These are phyloP conservation scores for Arthrobotrys pseudoclavata DNA, from an alignment of 2,329 filamentous ascomycete genomes.

Conservation along the genomic window DNA sequence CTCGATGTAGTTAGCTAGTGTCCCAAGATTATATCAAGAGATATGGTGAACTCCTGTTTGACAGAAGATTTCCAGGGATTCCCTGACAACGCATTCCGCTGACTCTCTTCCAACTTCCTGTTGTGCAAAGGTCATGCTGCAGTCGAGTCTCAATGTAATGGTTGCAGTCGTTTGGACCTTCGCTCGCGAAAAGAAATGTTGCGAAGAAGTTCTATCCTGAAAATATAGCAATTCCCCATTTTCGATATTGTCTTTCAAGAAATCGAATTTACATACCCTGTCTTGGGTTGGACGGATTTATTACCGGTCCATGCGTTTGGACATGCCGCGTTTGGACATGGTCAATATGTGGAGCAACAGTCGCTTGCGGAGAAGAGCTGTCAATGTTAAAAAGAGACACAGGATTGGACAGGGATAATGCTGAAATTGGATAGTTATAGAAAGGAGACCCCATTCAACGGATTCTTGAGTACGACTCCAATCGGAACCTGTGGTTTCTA, in stretches of 20 bases:
- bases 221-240: neutral
- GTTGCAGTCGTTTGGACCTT: constrained; percentile 6
- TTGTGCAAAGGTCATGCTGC: constrained; percentile 8
- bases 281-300: neutral
- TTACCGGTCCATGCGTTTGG: neutral
- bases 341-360: neutral
- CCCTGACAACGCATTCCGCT: constrained; percentile 2
- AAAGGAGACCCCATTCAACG: neutral
- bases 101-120: neutral
- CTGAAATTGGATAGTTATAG: neutral
- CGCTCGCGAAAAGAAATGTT: neutral
- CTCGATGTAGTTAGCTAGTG: neutral
- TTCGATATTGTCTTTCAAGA: neutral
- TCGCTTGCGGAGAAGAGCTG: neutral
- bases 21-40: neutral
- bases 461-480: neutral
- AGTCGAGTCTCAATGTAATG: neutral
- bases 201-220: constrained; percentile 1
- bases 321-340: neutral
- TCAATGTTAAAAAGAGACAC: neutral
- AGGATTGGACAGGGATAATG: neutral
- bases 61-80: neutral
- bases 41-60: neutral
- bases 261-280: neutral
- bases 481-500: neutral